Evolutionary conservation across 192 early-diverging fungal genomes (phyloP).

Genomic region (Piromyces finnis): DNA sequence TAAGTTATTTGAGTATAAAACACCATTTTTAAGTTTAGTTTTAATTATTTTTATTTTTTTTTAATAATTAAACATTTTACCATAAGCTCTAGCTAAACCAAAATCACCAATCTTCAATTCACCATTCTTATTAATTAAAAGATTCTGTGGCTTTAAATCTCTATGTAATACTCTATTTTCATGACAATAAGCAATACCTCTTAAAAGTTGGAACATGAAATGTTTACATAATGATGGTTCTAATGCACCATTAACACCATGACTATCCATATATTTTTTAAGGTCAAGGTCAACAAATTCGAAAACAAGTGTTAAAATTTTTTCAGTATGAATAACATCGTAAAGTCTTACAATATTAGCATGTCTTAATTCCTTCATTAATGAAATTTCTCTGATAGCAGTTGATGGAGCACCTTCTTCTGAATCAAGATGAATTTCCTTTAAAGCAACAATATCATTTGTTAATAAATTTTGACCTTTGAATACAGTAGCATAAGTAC

Average conservation of each 20-base stretch:
- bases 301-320: conserved; percentile 69
- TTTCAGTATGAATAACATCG: conserved; percentile 72
- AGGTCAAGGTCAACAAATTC: conserved; percentile 78
- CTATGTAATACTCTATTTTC: conserved; percentile 63
- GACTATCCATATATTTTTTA: conserved; percentile 68
- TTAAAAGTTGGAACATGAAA: conserved; percentile 66
- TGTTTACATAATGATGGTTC: conserved; percentile 46
- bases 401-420: conserved; percentile 85
- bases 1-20: too few relatives aligned
- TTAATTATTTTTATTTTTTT: too few relatives aligned
- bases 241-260: conserved; percentile 45
- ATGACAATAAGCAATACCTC: conserved; percentile 69
- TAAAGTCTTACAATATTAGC: conserved; percentile 72
- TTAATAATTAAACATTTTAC: conserved; percentile 4
- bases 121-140: conserved; percentile 60
- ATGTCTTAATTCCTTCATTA: conserved; percentile 93
- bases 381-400: conserved; percentile 92
- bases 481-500: conserved; percentile 83
- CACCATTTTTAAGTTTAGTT: too few relatives aligned
- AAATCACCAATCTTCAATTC: conserved; percentile 74
- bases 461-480: conserved; percentile 63
- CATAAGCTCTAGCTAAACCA: conserved; percentile 65
- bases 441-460: conserved; percentile 81
- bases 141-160: conserved; percentile 73
- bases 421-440: conserved; percentile 81